Evolutionary conservation across 106 monocot species (phyloP).

Genomic region (Iris macrosiphon): DNA sequence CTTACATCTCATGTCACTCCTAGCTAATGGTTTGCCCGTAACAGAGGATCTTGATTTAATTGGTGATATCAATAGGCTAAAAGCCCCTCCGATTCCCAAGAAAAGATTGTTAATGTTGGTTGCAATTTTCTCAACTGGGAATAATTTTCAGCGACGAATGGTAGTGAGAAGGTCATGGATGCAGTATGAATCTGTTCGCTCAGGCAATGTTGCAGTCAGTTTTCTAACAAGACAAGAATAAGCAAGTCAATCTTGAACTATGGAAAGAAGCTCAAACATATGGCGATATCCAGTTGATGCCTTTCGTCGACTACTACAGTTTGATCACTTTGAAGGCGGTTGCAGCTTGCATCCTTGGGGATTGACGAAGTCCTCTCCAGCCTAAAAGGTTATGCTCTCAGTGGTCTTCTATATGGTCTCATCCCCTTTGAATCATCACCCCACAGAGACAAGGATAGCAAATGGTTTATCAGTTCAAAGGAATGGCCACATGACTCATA

Average conservation of each 20-base stretch:
- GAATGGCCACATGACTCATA: constrained; percentile 79
- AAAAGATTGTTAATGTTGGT: constrained; percentile 51
- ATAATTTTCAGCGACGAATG: constrained; percentile 81
- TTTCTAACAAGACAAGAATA: constrained; percentile 80
- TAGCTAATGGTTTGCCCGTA: constrained; percentile 68
- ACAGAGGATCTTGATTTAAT: constrained; percentile 44
- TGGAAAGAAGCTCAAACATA: constrained; percentile 81
- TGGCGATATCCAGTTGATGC: constrained; percentile 94
- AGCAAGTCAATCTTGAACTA: constrained; percentile 71
- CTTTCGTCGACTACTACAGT: constrained; percentile 93
- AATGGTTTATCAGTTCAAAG: constrained; percentile 83
- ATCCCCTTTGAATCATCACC: constrained; percentile 81
- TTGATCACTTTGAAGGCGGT: constrained; percentile 87
- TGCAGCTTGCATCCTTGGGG: constrained; percentile 73
- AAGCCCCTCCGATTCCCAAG: constrained; percentile 44
- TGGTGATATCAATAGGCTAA: constrained; percentile 38
- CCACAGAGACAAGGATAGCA: constrained; percentile 75
- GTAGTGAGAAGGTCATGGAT: constrained; percentile 81
- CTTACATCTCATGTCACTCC: constrained; percentile 54
- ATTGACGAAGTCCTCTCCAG: constrained; percentile 72
- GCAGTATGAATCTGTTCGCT: constrained; percentile 80
- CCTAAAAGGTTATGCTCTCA: constrained; percentile 29
- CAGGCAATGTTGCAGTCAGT: constrained; percentile 61
- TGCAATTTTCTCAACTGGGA: constrained; percentile 69
- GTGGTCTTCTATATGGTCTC: constrained; percentile 68